phyloP scores from a whole-genome alignment of 495 filamentous ascomycete species.

The Aspergillus conjunctus region DNA sequence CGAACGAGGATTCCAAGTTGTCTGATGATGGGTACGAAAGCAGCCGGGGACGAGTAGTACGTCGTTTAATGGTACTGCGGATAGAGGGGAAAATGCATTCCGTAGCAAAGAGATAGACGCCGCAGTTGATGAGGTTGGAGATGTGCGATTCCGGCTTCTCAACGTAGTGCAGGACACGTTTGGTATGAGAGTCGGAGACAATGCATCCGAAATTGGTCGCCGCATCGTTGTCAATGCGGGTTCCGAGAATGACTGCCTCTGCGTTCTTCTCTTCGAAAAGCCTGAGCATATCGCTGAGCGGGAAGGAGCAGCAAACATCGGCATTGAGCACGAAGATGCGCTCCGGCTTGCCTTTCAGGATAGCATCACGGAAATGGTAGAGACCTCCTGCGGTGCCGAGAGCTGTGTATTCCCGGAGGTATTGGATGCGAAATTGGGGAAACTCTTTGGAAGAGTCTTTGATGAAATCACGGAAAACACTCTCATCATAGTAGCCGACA shows the following conservation, averaged over 20 bases:
- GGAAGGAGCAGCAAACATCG: conserved; percentile 99
- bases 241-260: conserved; percentile 96
- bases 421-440: conserved; percentile 87
- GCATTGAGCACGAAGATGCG: conserved; percentile 97
- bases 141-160: conserved; percentile 99
- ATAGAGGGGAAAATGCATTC: conserved; percentile 97
- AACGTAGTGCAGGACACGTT: conserved; percentile 97
- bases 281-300: conserved; percentile 89
- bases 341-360: conserved; percentile 93
- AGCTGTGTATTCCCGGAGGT: conserved; percentile 97
- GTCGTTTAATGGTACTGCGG: conserved; percentile 92
- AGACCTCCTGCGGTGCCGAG: conserved; percentile 94
- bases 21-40: conserved; percentile 94
- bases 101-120: conserved; percentile 95
- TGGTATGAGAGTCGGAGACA: conserved; percentile 91
- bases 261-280: conserved; percentile 94
- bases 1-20: conserved; percentile 81
- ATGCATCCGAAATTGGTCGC: conserved; percentile 98
- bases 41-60: conserved; percentile 85
- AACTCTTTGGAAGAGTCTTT: conserved; percentile 83
- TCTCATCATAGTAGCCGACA: conserved; percentile 98
- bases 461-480: conserved; percentile 96
- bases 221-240: conserved; percentile 86
- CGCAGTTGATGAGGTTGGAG: conserved; percentile 98
- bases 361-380: conserved; percentile 99